These are phyloP conservation scores for Scytalidium lignicola DNA, from an alignment of 2,329 filamentous ascomycete species.

Conservation along the genomic window DNA sequence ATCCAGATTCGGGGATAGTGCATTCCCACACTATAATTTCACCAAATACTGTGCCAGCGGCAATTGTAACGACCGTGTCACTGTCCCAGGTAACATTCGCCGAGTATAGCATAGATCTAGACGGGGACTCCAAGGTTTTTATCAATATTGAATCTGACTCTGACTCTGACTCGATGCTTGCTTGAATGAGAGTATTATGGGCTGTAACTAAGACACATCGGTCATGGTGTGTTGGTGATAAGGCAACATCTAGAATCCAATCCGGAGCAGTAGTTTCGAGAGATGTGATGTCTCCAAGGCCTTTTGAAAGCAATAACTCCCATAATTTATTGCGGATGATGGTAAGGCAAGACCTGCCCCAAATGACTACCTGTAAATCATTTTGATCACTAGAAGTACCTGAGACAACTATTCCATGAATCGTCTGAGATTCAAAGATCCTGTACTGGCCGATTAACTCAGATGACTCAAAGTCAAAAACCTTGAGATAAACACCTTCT, in stretches of 20 bases:
- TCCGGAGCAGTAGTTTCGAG: conserved; percentile 52
- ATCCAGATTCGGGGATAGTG: conserved; percentile 26
- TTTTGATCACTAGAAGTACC: conserved; percentile 11
- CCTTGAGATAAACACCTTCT: conserved; percentile 53
- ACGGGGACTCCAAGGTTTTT: conserved; percentile 54
- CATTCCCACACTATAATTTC: conserved; percentile 90
- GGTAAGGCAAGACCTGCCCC: conserved; percentile 58
- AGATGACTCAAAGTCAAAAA: conserved; percentile 37
- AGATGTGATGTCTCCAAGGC: conserved; percentile 11
- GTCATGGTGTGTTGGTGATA: conserved; percentile 40
- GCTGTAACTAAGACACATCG: conserved; percentile 68
- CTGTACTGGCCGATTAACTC: conserved; percentile 36
- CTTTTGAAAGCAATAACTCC: conserved; percentile 6
- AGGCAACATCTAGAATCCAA: conserved; percentile 69
- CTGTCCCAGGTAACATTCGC: conserved; percentile 66
- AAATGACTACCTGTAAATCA: conserved; percentile 47
- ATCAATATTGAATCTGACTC: conserved; percentile 30
- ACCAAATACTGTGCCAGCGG: conserved; percentile 89
- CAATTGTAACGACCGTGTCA: conserved; percentile 60
- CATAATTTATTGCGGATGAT: conserved; percentile 28
- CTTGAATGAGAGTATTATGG: conserved; percentile 71
- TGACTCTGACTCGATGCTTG: conserved; percentile 29
- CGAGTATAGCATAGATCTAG: conserved; percentile 83
- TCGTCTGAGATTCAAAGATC: conserved; percentile 62
- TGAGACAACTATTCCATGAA: conserved; percentile 64